phyloP scores from a whole-genome alignment of 495 filamentous ascomycete genomes.

The Terfezia claveryi region DNA sequence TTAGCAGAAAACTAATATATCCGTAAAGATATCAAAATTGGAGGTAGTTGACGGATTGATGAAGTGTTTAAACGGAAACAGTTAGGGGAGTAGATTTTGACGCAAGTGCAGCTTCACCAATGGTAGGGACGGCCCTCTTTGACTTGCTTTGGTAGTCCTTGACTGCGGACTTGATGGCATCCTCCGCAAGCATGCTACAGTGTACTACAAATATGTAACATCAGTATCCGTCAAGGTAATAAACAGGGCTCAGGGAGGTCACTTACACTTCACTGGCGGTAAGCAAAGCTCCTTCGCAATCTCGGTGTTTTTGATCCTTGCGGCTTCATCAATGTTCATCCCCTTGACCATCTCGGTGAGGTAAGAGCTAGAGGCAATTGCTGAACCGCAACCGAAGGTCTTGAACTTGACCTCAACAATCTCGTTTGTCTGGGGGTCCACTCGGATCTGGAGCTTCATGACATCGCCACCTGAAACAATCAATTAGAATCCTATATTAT shows the following conservation, averaged over 20 bases:
- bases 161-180: conserved; percentile 98
- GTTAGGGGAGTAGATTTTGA: too few relatives aligned
- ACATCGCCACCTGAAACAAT: conserved; percentile 49
- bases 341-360: conserved; percentile 80
- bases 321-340: conserved; percentile 89
- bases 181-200: conserved; percentile 97
- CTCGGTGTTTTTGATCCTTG: conserved; percentile 81
- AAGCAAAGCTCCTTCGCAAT: conserved; percentile 92
- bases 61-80: too few relatives aligned
- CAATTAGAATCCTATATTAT: neutral
- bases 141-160: conserved; percentile 85
- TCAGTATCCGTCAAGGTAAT: conserved; percentile 2
- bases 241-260: conserved; percentile 27
- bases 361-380: conserved; percentile 79
- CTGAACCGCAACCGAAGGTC: conserved; percentile 93
- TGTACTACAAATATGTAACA: conserved; percentile 35
- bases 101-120: neutral
- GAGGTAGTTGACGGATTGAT: too few relatives aligned
- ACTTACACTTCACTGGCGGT: conserved; percentile 63
- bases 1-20: too few relatives aligned
- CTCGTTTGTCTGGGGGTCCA: conserved; percentile 68
- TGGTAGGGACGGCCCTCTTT: neutral
- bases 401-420: conserved; percentile 95
- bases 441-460: conserved; percentile 97
- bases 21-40: too few relatives aligned